A percentile compares a stretch with the other conserved stretches of the same genome.
Conservation (phyloP, 1,139 yeast species). For the Hyphopichia fennica region DNA sequence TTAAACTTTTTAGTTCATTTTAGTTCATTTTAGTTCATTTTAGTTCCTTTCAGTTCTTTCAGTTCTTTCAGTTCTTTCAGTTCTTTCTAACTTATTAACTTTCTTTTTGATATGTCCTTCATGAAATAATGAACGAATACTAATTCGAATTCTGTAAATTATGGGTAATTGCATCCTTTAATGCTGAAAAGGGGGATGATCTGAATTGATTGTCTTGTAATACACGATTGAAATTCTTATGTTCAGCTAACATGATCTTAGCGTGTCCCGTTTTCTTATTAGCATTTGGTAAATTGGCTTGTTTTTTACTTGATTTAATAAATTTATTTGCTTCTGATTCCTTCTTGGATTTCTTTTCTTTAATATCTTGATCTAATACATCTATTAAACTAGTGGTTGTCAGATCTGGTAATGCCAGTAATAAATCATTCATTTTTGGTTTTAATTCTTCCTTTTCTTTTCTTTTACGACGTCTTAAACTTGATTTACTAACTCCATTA, state of each 20-base stretch:
- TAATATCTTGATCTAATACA: constrained; percentile 2
- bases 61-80: too few species aligned
- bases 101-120: too few species aligned
- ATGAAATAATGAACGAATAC: too few species aligned
- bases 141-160: constrained; percentile 10
- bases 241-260: constrained; percentile 53
- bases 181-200: constrained; percentile 57
- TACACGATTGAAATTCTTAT: constrained; percentile 53
- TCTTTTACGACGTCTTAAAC: constrained; percentile 64
- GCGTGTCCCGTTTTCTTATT: constrained; percentile 56
- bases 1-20: too few species aligned
- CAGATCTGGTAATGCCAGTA: constrained; percentile 49
- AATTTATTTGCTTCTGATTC: constrained; percentile 9
- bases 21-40: too few species aligned
- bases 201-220: constrained; percentile 53
- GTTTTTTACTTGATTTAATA: constrained; percentile 22
- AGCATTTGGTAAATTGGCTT: constrained; percentile 61
- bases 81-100: too few species aligned
- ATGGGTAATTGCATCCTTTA: constrained; percentile 43
- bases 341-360: background rate
- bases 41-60: too few species aligned
- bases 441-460: constrained; percentile 60
- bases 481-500: constrained; percentile 59
- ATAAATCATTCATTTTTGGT: constrained; percentile 66
- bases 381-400: constrained; percentile 4